Evolutionary conservation across 371 early-diverging fungal species (phyloP), one percentile per base, ranked within the genome.

Genomic region (Lichtheimia ramosa): DNA sequence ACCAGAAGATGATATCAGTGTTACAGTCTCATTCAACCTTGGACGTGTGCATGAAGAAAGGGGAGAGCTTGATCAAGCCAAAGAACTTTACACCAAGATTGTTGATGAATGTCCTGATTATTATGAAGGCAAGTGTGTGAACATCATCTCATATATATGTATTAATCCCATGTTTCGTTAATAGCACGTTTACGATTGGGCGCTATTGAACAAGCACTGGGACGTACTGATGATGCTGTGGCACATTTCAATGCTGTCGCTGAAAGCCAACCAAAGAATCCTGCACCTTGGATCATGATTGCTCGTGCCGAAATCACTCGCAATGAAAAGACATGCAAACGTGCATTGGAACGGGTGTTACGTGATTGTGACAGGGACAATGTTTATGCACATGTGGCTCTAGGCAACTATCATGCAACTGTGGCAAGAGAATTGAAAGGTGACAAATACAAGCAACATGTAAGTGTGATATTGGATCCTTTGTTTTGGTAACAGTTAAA

Each of bases 351-450:
- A 69, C 79, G 84, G 40, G 88, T 96, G 0, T 76, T 95, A 6
- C 83, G 83, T 59, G 83, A 88, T 18, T 84, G 90, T 46, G 89
- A 94, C 64, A 87, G 85, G 50, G 83, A 94, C 56, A 91, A 95
- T 64, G 52, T 86, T 7, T 93, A 92, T 64, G 87, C 94, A 1
- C 85, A 95, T 34, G 79, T 89, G 58, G 83, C 88, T 15, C 82
- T 93, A 1, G 97, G 96, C 20, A 94, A 96, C 71, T 87, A 87
- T 50, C 87, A 91, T 61, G 75, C 94, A 40, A 68, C 77, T 1
- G 80, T 86, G 34, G 85, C 85, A 15, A 66, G 83, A 39, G 84
- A 83, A 56, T 59, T 78, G 54, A 85, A 75, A 48, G 42, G 64
- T 6, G 81, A 77, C 16, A 77, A 77, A 34, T 50, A 58, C 20